Percentiles rank a stretch among this genome's conserved stretches.
Evolutionary conservation across 2,329 filamentous ascomycete genomes (phyloP).

Genomic region (Aspergillus calidoustus): DNA sequence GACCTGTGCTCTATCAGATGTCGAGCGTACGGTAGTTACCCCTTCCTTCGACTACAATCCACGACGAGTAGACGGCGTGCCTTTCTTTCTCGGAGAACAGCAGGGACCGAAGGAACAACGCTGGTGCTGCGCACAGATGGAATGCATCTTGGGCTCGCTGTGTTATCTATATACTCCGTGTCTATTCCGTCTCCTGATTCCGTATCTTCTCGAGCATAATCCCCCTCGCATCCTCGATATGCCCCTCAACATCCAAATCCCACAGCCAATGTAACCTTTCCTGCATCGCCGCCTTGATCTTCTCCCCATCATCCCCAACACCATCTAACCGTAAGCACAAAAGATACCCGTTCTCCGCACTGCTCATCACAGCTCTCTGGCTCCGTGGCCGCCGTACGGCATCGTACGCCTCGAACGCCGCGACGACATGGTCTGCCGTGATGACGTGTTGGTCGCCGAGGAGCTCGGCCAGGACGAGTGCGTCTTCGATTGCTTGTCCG

Average conservation of each 20-base stretch:
- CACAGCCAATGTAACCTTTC: conserved; percentile 39
- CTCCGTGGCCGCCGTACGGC: conserved; percentile 53
- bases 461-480: conserved; percentile 47
- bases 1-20: too few species aligned
- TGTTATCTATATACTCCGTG: neutral
- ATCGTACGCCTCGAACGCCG: conserved; percentile 59
- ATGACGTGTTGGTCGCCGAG: conserved; percentile 47
- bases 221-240: conserved; percentile 29
- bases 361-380: conserved; percentile 57
- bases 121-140: too few species aligned
- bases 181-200: neutral
- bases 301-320: conserved; percentile 33
- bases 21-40: too few species aligned
- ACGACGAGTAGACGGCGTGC: too few species aligned
- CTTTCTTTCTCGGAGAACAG: too few species aligned
- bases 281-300: conserved; percentile 29
- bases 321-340: conserved; percentile 33
- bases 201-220: conserved; percentile 1
- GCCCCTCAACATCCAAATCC: conserved; percentile 37
- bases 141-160: too few species aligned
- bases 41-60: too few species aligned
- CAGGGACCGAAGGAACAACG: too few species aligned
- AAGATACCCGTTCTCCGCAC: conserved; percentile 48
- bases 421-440: conserved; percentile 40
- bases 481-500: conserved; percentile 46